phyloP scores from a whole-genome alignment of 2,329 filamentous ascomycete species.

The Dactylellina parvicollis region DNA sequence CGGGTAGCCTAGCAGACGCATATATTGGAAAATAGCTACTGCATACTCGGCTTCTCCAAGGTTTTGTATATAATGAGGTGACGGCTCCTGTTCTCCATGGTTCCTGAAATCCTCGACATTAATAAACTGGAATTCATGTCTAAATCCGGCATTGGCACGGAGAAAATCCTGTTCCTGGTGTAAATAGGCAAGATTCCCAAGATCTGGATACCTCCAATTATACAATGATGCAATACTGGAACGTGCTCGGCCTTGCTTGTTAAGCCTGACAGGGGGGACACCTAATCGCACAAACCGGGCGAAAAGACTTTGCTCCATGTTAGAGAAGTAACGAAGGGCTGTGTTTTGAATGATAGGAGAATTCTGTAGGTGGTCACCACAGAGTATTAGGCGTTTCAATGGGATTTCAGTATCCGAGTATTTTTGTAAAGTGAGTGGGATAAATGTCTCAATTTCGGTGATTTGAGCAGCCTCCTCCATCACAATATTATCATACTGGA shows the following conservation, averaged over 20 bases:
- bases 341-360: slow-evolving; percentile 94
- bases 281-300: slow-evolving; percentile 88
- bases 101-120: slow-evolving; percentile 94
- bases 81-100: slow-evolving; percentile 85
- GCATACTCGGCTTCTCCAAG: slow-evolving; percentile 96
- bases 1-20: slow-evolving; percentile 93
- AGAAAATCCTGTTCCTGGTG: slow-evolving; percentile 76
- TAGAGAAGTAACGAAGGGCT: slow-evolving; percentile 92
- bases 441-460: slow-evolving; percentile 96
- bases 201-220: slow-evolving; percentile 86
- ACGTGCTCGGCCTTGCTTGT: slow-evolving; percentile 91
- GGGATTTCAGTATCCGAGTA: slow-evolving; percentile 74
- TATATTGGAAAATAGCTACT: slow-evolving; percentile 95
- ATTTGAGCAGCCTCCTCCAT: slow-evolving; percentile 99
- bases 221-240: slow-evolving; percentile 89
- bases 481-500: slow-evolving; percentile 95
- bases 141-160: slow-evolving; percentile 85
- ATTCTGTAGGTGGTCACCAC: slow-evolving; percentile 96
- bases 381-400: slow-evolving; percentile 87
- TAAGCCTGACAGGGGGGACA: slow-evolving; percentile 87
- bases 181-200: slow-evolving; percentile 82
- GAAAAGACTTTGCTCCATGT: slow-evolving; percentile 95
- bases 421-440: slow-evolving; percentile 91
- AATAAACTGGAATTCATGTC: slow-evolving; percentile 91
- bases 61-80: slow-evolving; percentile 95